phyloP scores from a whole-genome alignment of 2,329 filamentous ascomycete species.

The Alternaria atra region DNA sequence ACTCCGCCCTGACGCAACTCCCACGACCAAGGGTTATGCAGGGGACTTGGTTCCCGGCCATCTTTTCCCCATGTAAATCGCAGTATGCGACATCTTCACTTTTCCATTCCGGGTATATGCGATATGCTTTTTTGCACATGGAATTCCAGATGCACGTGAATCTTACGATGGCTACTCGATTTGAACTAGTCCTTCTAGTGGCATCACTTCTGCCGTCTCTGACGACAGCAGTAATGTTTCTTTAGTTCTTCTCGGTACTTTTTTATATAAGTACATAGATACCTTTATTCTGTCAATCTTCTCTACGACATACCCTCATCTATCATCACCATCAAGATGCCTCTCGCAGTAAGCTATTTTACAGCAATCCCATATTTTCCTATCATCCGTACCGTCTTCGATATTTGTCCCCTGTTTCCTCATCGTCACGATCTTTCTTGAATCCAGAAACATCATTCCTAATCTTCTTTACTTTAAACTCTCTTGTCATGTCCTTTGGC shows the following conservation, averaged over 20 bases:
- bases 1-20: conserved; percentile 25
- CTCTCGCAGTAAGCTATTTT: conserved; percentile 40
- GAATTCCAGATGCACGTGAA: background rate
- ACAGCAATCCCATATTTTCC: background rate
- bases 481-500: background rate
- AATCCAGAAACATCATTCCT: too few species aligned
- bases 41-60: background rate
- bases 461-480: background rate
- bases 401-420: background rate
- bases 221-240: background rate
- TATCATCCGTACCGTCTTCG: background rate
- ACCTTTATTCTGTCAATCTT: background rate
- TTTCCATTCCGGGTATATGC: background rate
- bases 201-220: conserved; percentile 1
- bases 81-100: background rate
- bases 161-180: conserved; percentile 18
- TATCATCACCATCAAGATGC: conserved; percentile 41
- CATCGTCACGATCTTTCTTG: background rate
- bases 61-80: background rate
- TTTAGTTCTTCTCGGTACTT: background rate
- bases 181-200: conserved; percentile 25
- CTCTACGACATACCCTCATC: too few species aligned
- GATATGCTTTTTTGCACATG: background rate
- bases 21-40: background rate
- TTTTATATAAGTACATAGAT: background rate